phyloP scores from a whole-genome alignment of 805 yeast species.

The Kuraishia hungarica region DNA sequence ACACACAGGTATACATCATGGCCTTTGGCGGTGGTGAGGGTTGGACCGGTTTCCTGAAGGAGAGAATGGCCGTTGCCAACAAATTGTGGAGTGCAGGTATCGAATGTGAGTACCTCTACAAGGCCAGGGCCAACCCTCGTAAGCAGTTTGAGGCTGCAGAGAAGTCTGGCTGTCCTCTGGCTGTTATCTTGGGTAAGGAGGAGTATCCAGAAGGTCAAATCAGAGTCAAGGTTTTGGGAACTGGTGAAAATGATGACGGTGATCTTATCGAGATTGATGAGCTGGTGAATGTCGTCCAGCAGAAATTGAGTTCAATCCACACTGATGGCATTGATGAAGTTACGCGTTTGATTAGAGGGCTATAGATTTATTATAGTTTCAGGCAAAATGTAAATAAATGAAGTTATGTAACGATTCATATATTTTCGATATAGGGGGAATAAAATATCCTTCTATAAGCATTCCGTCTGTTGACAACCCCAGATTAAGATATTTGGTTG shows the following conservation, averaged over 20 bases:
- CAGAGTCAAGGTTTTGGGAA: constrained; percentile 83
- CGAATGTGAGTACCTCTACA: constrained; percentile 86
- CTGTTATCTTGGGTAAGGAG: constrained; percentile 92
- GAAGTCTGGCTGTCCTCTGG: constrained; percentile 81
- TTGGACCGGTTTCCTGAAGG: constrained; percentile 88
- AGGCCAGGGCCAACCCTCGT: constrained; percentile 87
- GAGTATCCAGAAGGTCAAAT: constrained; percentile 76
- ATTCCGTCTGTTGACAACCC: neutral
- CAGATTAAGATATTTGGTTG: neutral
- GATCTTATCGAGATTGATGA: constrained; percentile 59
- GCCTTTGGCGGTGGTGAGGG: constrained; percentile 98
- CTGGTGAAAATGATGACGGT: constrained; percentile 85
- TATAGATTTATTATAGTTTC: neutral
- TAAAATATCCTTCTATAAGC: neutral
- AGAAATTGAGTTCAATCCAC: constrained; percentile 26
- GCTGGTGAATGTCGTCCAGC: constrained; percentile 39
- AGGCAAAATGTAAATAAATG: neutral
- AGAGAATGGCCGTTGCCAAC: constrained; percentile 84
- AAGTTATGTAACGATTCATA: neutral
- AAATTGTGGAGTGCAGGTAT: constrained; percentile 82
- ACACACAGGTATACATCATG: constrained; percentile 93
- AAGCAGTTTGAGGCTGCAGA: constrained; percentile 98
- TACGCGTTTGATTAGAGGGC: constrained; percentile 40
- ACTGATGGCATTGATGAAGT: constrained; percentile 55
- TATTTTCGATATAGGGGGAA: no score